Conservation (phyloP, 805 yeast genomes). For the Sungouiozyma intestinalis region DNA sequence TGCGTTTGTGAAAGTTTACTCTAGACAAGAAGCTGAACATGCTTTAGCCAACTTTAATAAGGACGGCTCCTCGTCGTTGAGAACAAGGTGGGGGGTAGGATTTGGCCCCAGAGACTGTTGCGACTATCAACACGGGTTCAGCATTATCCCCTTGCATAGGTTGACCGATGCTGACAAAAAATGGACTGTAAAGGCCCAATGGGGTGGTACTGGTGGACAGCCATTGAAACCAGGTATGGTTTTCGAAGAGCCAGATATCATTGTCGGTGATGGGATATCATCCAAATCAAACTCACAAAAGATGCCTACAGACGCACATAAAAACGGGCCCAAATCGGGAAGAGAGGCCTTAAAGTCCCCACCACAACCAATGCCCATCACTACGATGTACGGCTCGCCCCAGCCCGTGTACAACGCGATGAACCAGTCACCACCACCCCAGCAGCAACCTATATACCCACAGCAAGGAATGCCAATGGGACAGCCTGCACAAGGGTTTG, state of each 20-base stretch:
- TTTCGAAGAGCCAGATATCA: constrained; percentile 96
- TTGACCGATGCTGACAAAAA: constrained; percentile 88
- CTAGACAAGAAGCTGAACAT: constrained; percentile 82
- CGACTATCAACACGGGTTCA: constrained; percentile 83
- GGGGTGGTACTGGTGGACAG: constrained; percentile 95
- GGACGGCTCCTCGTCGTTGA: constrained; percentile 50
- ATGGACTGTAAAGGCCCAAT: constrained; percentile 84
- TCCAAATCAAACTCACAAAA: constrained; percentile 85
- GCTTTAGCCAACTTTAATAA: constrained; percentile 65
- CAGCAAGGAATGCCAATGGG: constrained; percentile 16
- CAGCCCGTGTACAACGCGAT: constrained; percentile 10
- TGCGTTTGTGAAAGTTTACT: constrained; percentile 90
- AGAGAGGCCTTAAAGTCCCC: constrained; percentile 30
- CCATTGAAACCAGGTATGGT: constrained; percentile 70
- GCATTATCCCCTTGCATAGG: constrained; percentile 76
- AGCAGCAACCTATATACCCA: constrained; percentile 13
- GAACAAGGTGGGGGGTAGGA: constrained; percentile 98
- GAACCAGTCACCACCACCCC: constrained; percentile 10
- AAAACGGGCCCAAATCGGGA: constrained; percentile 77
- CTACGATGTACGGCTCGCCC: neutral
- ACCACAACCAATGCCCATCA: constrained; percentile 4
- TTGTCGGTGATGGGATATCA: constrained; percentile 87
- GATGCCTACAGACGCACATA: constrained; percentile 83
- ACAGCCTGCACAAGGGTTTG: constrained; percentile 19
- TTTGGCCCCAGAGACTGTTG: constrained; percentile 98